Evolutionary conservation across 2,329 filamentous ascomycete genomes (phyloP).

Genomic region (Graphilbum fragrans): DNA sequence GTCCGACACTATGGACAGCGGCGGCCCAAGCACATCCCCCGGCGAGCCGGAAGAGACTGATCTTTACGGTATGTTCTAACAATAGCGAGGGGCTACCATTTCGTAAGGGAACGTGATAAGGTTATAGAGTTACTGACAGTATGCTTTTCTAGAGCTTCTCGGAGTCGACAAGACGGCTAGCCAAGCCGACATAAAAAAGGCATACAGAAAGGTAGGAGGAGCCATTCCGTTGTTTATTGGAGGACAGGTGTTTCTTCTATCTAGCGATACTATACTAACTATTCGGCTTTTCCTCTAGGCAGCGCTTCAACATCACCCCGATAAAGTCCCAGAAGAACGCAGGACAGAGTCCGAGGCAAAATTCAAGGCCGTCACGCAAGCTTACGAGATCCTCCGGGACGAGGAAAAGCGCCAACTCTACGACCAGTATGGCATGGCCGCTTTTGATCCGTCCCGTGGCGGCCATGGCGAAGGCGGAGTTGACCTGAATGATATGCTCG

Average conservation of each 20-base stretch:
- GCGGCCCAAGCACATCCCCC: slow-evolving; percentile 10
- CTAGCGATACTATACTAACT: neutral
- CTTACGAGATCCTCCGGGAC: slow-evolving; percentile 96
- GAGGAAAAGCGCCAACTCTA: slow-evolving; percentile 88
- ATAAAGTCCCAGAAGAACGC: slow-evolving; percentile 83
- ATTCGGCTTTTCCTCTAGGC: slow-evolving; percentile 39
- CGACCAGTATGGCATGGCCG: slow-evolving; percentile 89
- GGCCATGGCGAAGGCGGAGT: slow-evolving; percentile 54
- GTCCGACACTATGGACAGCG: slow-evolving; percentile 12
- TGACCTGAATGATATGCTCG: slow-evolving; percentile 85
- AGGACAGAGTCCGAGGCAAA: slow-evolving; percentile 76
- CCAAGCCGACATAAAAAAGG: slow-evolving; percentile 82
- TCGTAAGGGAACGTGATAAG: neutral
- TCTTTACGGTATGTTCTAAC: slow-evolving; percentile 35
- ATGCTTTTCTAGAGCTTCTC: slow-evolving; percentile 55
- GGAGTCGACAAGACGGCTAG: slow-evolving; percentile 60
- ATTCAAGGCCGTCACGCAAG: slow-evolving; percentile 88
- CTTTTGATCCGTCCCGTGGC: slow-evolving; percentile 70
- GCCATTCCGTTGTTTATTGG: neutral
- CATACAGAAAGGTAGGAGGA: slow-evolving; percentile 74
- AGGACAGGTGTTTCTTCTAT: neutral
- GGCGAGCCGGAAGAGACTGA: slow-evolving; percentile 35
- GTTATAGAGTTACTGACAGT: neutral
- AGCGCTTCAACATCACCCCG: slow-evolving; percentile 79
- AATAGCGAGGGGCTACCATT: no score